phyloP scores from a whole-genome alignment of 1,284 basidiomycete genomes.

The Cutaneotrichosporon cavernicola region DNA sequence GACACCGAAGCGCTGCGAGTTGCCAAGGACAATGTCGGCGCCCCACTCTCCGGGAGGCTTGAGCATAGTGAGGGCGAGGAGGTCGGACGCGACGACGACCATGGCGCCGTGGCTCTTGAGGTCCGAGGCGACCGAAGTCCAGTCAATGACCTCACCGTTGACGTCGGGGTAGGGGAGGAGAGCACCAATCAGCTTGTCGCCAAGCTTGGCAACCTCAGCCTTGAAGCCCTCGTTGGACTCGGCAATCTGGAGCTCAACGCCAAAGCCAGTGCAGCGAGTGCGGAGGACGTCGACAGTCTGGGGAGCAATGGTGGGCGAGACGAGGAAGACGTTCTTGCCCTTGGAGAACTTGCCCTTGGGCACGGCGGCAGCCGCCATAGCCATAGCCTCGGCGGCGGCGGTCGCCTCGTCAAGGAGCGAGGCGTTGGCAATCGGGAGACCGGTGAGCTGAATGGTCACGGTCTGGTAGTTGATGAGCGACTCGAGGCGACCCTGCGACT shows the following conservation, averaged over 20 bases:
- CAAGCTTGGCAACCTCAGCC: conserved; percentile 59
- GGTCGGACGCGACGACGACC: conserved; percentile 83
- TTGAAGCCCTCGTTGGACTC: conserved; percentile 54
- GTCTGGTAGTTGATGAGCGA: conserved; percentile 97
- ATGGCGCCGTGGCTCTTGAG: conserved; percentile 76
- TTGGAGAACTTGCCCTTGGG: conserved; percentile 57
- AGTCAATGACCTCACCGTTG: conserved; percentile 80
- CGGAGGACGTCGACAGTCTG: conserved; percentile 83
- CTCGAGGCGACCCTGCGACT: conserved; percentile 72
- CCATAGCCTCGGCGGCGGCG: conserved; percentile 79
- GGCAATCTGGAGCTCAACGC: conserved; percentile 70
- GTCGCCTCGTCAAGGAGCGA: conserved; percentile 89
- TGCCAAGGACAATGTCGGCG: conserved; percentile 92
- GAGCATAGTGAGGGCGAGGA: conserved; percentile 87
- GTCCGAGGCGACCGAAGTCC: conserved; percentile 64
- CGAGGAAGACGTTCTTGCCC: conserved; percentile 80
- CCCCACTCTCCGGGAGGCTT: conserved; percentile 99
- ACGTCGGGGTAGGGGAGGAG: conserved; percentile 92
- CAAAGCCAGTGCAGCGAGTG: conserved; percentile 85
- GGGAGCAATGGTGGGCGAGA: conserved; percentile 75
- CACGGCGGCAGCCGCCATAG: conserved; percentile 52
- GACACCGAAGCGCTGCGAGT: conserved; percentile 88
- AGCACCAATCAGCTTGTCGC: conserved; percentile 70
- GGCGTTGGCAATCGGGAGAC: conserved; percentile 92
- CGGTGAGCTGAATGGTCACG: conserved; percentile 90